A percentile compares a stretch with the other conserved stretches of the same genome.
These are phyloP conservation scores for Litchi chinensis DNA, from an alignment of 345 rosid species.

Conservation along the genomic window DNA sequence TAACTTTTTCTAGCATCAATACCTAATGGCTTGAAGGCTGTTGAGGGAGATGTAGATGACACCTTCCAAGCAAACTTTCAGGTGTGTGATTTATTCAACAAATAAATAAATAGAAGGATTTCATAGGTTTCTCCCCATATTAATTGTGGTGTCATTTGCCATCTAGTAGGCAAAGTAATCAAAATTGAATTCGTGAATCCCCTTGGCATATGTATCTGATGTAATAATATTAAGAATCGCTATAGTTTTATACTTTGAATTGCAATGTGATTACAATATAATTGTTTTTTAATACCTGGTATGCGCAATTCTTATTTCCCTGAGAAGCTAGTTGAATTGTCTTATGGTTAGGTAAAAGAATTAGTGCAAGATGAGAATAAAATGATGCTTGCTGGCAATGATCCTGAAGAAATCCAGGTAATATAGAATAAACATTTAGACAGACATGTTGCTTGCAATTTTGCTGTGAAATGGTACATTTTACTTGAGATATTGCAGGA, in stretches of 20 bases:
- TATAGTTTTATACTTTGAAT: not conserved
- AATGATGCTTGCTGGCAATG: constrained; percentile 27
- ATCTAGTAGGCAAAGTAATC: not conserved
- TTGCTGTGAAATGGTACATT: constrained; percentile 15
- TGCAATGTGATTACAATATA: not conserved
- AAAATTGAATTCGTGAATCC: not conserved
- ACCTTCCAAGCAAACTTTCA: constrained; percentile 46
- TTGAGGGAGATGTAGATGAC: constrained; percentile 51
- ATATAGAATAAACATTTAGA: constrained; percentile 11
- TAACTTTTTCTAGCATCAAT: constrained; percentile 37
- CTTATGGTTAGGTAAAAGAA: constrained; percentile 57
- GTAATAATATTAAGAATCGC: not conserved
- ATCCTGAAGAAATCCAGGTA: constrained; percentile 56
- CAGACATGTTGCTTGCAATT: not conserved
- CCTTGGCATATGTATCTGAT: not conserved
- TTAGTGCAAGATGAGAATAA: constrained; percentile 44
- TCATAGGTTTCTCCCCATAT: not conserved
- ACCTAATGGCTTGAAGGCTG: constrained; percentile 32
- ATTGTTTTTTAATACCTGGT: not conserved
- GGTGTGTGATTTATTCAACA: constrained; percentile 35
- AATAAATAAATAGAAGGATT: not conserved
- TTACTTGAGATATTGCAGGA: constrained; percentile 41
- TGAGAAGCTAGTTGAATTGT: constrained; percentile 17
- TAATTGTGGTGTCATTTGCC: not conserved
- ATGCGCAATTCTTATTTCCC: not conserved